Percentiles rank a stretch among this genome's conserved stretches.
Conservation (phyloP, 371 early-diverging fungal genomes). For the Amoeboaphelidium occidentale region DNA sequence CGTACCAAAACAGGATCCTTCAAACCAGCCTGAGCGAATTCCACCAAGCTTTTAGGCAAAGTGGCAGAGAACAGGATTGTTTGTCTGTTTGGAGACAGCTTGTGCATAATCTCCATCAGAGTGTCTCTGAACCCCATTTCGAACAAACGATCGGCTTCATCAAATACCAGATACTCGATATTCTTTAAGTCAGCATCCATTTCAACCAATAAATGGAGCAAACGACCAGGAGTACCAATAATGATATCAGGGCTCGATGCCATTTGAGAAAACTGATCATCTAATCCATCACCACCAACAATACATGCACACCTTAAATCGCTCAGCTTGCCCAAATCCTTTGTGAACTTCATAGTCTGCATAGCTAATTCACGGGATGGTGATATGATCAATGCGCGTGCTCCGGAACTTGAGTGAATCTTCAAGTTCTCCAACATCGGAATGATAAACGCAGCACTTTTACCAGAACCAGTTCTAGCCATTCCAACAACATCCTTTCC, state of each 20-base stretch:
- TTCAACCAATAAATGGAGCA: slow-evolving; percentile 84
- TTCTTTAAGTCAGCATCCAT: slow-evolving; percentile 63
- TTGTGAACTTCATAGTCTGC: slow-evolving; percentile 80
- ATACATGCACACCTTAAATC: slow-evolving; percentile 66
- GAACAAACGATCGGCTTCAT: slow-evolving; percentile 30
- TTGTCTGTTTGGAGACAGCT: slow-evolving; percentile 42
- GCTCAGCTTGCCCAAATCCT: slow-evolving; percentile 65
- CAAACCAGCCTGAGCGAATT: slow-evolving; percentile 84
- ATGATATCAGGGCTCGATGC: slow-evolving; percentile 86
- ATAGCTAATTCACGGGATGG: slow-evolving; percentile 89
- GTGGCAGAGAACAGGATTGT: slow-evolving; percentile 87
- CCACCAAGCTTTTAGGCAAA: slow-evolving; percentile 63
- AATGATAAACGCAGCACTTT: slow-evolving; percentile 90
- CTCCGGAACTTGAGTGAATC: slow-evolving; percentile 62
- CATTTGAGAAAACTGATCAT: slow-evolving; percentile 71
- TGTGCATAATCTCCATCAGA: slow-evolving; percentile 60
- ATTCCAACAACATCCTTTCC: slow-evolving; percentile 72
- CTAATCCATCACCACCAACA: slow-evolving; percentile 87
- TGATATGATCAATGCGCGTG: slow-evolving; percentile 59
- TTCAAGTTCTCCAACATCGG: slow-evolving; percentile 78
- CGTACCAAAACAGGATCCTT: slow-evolving; percentile 76
- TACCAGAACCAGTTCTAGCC: slow-evolving; percentile 96
- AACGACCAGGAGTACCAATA: slow-evolving; percentile 93
- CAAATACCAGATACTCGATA: slow-evolving; percentile 70
- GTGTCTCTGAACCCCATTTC: slow-evolving; percentile 95